Evolutionary conservation across 1,284 basidiomycete species (phyloP).

Genomic region (Microbotryum saponariae): DNA sequence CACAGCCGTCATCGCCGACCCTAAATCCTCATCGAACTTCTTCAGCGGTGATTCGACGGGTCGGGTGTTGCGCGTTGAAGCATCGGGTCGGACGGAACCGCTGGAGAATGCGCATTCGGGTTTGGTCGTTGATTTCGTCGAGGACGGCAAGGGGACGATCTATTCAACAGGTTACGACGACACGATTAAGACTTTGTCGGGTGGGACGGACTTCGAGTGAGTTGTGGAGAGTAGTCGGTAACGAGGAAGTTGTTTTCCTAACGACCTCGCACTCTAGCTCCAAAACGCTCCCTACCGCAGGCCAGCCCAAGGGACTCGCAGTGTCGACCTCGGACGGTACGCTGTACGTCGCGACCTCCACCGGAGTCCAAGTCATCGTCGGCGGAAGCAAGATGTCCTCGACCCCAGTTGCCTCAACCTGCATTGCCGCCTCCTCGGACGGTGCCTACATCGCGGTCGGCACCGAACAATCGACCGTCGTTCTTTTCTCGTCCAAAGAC

Average conservation of each 20-base stretch:
- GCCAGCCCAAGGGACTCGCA: conserved; percentile 69
- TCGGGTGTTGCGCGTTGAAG: conserved; percentile 53
- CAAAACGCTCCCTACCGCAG: conserved; percentile 42
- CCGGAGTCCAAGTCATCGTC: conserved; percentile 53
- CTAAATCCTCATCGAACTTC: conserved; percentile 50
- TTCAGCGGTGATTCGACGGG: conserved; percentile 78
- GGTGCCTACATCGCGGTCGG: conserved; percentile 17
- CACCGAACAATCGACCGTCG: conserved; percentile 61
- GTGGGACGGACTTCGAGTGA: neutral
- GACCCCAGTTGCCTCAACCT: conserved; percentile 39
- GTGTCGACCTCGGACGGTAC: conserved; percentile 50
- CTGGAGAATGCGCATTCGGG: conserved; percentile 64
- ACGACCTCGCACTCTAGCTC: conserved; percentile 25
- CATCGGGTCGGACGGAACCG: conserved; percentile 26
- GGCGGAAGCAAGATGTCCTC: conserved; percentile 51
- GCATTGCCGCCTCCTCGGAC: conserved; percentile 11
- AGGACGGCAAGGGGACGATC: conserved; percentile 49
- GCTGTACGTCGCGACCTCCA: conserved; percentile 62
- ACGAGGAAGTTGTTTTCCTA: conserved; percentile 19
- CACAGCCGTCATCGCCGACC: conserved; percentile 47
- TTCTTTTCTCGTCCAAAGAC: conserved; percentile 55
- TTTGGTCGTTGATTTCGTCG: conserved; percentile 57
- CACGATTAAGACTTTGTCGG: conserved; percentile 49
- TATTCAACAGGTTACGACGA: conserved; percentile 76
- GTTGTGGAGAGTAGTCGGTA: conserved; percentile 2